phyloP scores from a whole-genome alignment of 106 monocot species.

The Dioscorea dumetorum region DNA sequence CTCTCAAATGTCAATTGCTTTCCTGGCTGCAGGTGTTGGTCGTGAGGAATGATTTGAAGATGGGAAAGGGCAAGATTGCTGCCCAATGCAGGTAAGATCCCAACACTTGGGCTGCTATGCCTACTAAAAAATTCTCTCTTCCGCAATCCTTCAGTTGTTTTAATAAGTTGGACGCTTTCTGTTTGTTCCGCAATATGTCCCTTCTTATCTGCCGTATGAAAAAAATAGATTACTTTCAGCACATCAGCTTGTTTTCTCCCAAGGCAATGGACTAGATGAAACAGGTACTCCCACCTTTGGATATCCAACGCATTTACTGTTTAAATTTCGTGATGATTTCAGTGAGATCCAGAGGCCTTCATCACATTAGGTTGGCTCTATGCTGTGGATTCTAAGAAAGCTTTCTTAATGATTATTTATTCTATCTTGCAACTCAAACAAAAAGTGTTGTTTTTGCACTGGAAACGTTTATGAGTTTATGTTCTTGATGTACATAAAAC shows the following conservation, averaged over 20 bases:
- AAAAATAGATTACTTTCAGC: no score
- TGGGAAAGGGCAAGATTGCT: conserved; percentile 99
- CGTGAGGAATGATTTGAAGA: conserved; percentile 98
- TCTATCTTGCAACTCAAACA: neutral
- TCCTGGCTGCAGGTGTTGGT: conserved; percentile 61
- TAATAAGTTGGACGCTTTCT: neutral
- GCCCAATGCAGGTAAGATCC: conserved; percentile 86
- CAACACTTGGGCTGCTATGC: neutral
- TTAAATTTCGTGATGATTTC: neutral
- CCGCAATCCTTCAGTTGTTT: neutral
- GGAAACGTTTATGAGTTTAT: neutral
- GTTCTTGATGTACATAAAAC: neutral
- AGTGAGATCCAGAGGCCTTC: no score
- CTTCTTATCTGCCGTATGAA: neutral
- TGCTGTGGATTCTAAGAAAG: neutral
- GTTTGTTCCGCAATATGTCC: neutral
- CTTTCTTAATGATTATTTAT: neutral
- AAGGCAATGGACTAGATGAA: no score
- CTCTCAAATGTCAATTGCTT: neutral
- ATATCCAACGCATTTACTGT: neutral
- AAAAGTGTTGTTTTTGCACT: neutral
- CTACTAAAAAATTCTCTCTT: neutral
- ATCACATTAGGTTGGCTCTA: neutral
- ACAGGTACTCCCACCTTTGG: no score
- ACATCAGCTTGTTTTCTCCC: no score